phyloP scores from a whole-genome alignment of 257 asterid genomes.

The Forsythia suspensa region DNA sequence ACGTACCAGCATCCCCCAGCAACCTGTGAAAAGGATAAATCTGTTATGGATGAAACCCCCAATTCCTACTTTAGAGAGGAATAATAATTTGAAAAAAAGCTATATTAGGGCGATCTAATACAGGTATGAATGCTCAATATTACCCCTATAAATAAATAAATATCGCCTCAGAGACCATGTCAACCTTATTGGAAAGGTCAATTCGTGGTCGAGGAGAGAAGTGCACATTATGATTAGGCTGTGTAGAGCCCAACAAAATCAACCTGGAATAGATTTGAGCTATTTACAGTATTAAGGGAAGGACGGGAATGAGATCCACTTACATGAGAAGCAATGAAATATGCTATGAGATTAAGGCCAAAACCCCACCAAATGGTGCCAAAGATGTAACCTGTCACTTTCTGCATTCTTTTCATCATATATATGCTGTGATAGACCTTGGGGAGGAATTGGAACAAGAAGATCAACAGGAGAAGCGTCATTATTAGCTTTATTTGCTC shows the following conservation, averaged over 20 bases:
- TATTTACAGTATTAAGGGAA: too few species aligned
- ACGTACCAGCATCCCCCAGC: constrained; percentile 99
- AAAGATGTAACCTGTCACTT: constrained; percentile 84
- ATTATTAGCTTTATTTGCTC: constrained; percentile 62
- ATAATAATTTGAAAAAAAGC: too few species aligned
- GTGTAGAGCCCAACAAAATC: not conserved
- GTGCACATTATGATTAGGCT: not conserved
- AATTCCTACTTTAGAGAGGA: not conserved
- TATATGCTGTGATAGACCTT: constrained; percentile 81
- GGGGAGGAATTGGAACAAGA: constrained; percentile 86
- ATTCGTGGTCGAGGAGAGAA: not conserved
- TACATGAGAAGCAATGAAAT: constrained; percentile 96
- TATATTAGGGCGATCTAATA: not conserved
- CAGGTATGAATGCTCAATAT: too few species aligned
- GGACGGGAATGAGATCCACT: constrained; percentile 6
- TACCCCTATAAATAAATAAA: too few species aligned
- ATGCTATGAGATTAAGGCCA: constrained; percentile 89
- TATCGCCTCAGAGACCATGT: not conserved
- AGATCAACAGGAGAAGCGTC: constrained; percentile 68
- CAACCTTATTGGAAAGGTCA: not conserved
- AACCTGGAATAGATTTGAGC: not conserved
- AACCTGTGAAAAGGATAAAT: constrained; percentile 43
- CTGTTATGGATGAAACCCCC: too few species aligned
- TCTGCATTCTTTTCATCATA: constrained; percentile 83
- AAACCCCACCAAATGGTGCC: constrained; percentile 99